Evolutionary conservation across 306 rosid genomes (phyloP).

Genomic region (Hippophae gyantsensis): DNA sequence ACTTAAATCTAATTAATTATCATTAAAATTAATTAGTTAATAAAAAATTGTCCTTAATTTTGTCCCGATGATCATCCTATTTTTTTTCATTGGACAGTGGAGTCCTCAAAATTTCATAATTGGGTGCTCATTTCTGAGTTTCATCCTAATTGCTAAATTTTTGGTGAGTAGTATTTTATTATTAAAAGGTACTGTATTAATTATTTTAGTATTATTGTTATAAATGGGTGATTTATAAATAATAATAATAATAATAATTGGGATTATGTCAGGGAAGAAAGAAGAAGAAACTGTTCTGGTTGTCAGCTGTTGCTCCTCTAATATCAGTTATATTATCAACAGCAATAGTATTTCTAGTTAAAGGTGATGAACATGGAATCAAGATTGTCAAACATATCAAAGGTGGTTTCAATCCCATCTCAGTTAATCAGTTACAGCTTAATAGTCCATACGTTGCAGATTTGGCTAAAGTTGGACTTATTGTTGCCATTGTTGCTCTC

Average conservation of each 20-base stretch:
- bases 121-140: conserved; percentile 55
- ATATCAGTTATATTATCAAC: conserved; percentile 59
- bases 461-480: conserved; percentile 48
- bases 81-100: conserved; percentile 35
- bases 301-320: conserved; percentile 72
- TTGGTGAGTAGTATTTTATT: conserved; percentile 45
- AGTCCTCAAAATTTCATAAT: conserved; percentile 51
- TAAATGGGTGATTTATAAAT: neutral
- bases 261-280: conserved; percentile 38
- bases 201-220: neutral
- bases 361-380: conserved; percentile 60
- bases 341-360: conserved; percentile 41
- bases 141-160: conserved; percentile 51
- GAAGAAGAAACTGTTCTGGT: conserved; percentile 67
- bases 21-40: too few species aligned
- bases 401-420: conserved; percentile 73
- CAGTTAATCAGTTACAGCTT: conserved; percentile 44
- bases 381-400: conserved; percentile 66
- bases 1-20: neutral
- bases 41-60: too few species aligned
- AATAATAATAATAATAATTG: neutral
- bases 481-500: conserved; percentile 66
- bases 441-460: conserved; percentile 32
- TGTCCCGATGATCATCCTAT: neutral
- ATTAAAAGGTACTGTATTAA: neutral